These are phyloP conservation scores for Parasitella parasitica DNA, from an alignment of 371 early-diverging fungal species.

Conservation along the genomic window DNA sequence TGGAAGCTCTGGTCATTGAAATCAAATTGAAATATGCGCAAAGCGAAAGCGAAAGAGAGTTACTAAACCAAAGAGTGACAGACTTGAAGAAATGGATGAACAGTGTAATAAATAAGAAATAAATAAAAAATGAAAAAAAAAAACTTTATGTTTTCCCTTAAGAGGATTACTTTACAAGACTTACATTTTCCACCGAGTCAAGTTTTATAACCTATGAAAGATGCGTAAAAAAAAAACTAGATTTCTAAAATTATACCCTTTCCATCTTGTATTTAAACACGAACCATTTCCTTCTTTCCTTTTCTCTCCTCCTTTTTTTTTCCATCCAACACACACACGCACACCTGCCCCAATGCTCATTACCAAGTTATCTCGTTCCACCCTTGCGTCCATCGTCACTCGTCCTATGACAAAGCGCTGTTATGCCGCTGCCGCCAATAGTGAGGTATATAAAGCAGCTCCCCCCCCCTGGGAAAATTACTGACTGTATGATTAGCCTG, in stretches of 20 bases:
- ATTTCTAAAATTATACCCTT: slow-evolving; percentile 1
- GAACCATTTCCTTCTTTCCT: slow-evolving; percentile 4
- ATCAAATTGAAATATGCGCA: slow-evolving; percentile 74
- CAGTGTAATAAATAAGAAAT: slow-evolving; percentile 1
- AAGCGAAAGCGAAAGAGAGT: slow-evolving; percentile 71
- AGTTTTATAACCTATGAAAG: slow-evolving; percentile 41
- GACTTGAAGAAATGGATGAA: slow-evolving; percentile 56
- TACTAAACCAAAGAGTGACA: slow-evolving; percentile 56
- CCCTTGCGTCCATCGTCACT: slow-evolving; percentile 13
- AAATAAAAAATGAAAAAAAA: background rate
- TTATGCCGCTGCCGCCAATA: slow-evolving; percentile 35
- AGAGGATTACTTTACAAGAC: slow-evolving; percentile 1
- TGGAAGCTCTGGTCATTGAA: slow-evolving; percentile 70
- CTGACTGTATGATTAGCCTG: slow-evolving; percentile 14
- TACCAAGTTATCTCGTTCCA: slow-evolving; percentile 20
- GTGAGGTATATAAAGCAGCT: slow-evolving; percentile 20
- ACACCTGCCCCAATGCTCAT: slow-evolving; percentile 3
- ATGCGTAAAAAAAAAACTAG: slow-evolving; percentile 16
- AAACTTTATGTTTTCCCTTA: slow-evolving; percentile 3
- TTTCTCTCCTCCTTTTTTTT: slow-evolving; percentile 10
- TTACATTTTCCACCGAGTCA: slow-evolving; percentile 50
- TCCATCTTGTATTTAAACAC: background rate
- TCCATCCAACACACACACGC: background rate
- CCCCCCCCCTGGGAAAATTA: background rate
- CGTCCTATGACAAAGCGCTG: slow-evolving; percentile 23